phyloP scores from a whole-genome alignment of 2,329 filamentous ascomycete genomes.

The Nemania sp. region DNA sequence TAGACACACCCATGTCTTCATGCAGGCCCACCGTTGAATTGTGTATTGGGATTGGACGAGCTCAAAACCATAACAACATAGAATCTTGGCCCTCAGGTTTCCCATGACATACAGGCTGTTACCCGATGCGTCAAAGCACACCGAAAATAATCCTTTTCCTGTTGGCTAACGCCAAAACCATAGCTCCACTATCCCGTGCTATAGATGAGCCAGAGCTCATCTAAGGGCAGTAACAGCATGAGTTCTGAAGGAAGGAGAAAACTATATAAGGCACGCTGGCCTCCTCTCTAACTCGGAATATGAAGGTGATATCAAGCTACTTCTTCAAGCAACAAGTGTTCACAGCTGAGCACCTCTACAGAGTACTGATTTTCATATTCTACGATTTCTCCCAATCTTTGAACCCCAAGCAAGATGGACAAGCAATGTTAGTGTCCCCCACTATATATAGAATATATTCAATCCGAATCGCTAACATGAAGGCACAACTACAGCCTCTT shows the following conservation, averaged over 20 bases:
- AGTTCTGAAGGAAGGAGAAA: not conserved
- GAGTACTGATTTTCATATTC: not conserved
- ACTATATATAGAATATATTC: not conserved
- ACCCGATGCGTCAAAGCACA: too few species aligned
- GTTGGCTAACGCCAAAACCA: conserved; percentile 16
- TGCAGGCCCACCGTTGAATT: not conserved
- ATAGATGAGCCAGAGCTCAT: not conserved
- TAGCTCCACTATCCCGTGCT: not conserved
- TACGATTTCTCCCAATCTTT: not conserved
- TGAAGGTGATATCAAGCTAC: not conserved
- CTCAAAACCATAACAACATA: not conserved
- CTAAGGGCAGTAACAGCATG: not conserved
- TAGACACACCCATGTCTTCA: not conserved
- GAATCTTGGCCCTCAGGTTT: not conserved
- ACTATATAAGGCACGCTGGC: not conserved
- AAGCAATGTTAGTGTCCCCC: not conserved
- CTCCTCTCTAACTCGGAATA: not conserved
- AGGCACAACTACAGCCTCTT: not conserved
- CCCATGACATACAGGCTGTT: too few species aligned
- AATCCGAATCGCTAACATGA: not conserved
- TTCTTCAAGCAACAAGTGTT: not conserved
- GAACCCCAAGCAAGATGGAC: not conserved
- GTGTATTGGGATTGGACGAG: not conserved
- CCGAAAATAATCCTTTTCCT: not conserved
- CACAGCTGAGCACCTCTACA: not conserved